Evolutionary conservation across 441 rosid species (phyloP), one percentile per base, ranked within the genome.

Genomic region (Croton laevigatus): DNA sequence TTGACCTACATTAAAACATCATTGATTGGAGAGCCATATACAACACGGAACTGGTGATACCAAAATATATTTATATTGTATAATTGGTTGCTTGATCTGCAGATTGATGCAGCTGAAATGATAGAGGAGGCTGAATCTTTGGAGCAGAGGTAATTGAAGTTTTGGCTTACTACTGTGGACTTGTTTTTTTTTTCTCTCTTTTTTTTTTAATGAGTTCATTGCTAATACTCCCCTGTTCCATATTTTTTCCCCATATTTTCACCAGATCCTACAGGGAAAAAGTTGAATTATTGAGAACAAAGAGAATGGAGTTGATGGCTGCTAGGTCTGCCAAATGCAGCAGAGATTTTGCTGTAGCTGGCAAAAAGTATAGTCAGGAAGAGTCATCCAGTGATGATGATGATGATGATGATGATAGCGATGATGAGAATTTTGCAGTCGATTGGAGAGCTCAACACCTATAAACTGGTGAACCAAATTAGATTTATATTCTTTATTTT

Each of bases 371-470:
- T 46, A 74, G 66, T 2, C 72, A 38, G 13, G 92, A 81, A 63
- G 89, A 85, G 22, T 89, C 89, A 53, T 80, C 84, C 46, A 88
- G 91, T 42, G n/a, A n/a, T n/a, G n/a, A n/a, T n/a, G n/a, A n/a
- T n/a, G n/a, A n/a, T n/a, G 79, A 75, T 48, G 74, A 89, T 42
- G 88, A 83, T 40, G 88, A 83, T 59, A 95, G 87, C 7, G 70
- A 72, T 49, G 90, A 83, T 53, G 91, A 80, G 27, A 79, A 75
- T 72, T 87, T 91, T 40, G 82, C 92, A 10, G 92, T 95, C 59
- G 99, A 95, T 82, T 95, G 99, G 99, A 87, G 98, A 80, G 98
- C 98, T 76, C 99, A 91, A 71, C 99, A 95, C 78, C 82, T 92
- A 48, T 95, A 83, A 86, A 65, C 38, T 51, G 8, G n/a, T 13